Evolutionary conservation across 2,329 filamentous ascomycete species (phyloP).

Genomic region (Coniella vitis): DNA sequence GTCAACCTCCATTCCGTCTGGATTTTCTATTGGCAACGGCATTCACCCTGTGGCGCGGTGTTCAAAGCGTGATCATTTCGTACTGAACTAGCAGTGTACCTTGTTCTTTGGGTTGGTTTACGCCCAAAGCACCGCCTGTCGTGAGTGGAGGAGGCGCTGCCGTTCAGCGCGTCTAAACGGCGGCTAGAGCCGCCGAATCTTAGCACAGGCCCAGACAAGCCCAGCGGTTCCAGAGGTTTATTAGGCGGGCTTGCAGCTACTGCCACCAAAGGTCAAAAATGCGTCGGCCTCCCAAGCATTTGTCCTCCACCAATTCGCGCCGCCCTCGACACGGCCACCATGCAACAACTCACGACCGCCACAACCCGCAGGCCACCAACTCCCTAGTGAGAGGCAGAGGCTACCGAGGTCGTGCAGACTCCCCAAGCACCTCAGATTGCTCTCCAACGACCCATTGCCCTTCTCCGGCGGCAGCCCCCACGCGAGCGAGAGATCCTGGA

Average conservation of each 20-base stretch:
- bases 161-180: constrained; percentile 14
- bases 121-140: not conserved
- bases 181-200: constrained; percentile 10
- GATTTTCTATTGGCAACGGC: no score
- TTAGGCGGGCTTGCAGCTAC: constrained; percentile 3
- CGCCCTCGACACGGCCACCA: constrained; percentile 27
- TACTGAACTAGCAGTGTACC: not conserved
- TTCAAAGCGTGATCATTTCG: constrained; percentile 1
- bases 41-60: no score
- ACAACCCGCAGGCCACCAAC: constrained; percentile 26
- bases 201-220: constrained; percentile 1
- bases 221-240: not conserved
- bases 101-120: not conserved
- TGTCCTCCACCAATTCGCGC: constrained; percentile 17
- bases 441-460: constrained; percentile 23
- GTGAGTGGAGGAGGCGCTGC: not conserved
- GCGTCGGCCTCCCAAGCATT: constrained; percentile 21
- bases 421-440: constrained; percentile 20
- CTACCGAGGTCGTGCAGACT: constrained; percentile 27
- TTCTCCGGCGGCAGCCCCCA: constrained; percentile 22
- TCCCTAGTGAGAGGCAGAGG: constrained; percentile 30
- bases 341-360: constrained; percentile 36
- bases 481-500: constrained; percentile 13
- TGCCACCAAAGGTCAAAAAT: constrained; percentile 25
- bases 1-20: no score